Conservation (phyloP, 2,329 filamentous ascomycete species). For the Trichoderma harzianum region DNA sequence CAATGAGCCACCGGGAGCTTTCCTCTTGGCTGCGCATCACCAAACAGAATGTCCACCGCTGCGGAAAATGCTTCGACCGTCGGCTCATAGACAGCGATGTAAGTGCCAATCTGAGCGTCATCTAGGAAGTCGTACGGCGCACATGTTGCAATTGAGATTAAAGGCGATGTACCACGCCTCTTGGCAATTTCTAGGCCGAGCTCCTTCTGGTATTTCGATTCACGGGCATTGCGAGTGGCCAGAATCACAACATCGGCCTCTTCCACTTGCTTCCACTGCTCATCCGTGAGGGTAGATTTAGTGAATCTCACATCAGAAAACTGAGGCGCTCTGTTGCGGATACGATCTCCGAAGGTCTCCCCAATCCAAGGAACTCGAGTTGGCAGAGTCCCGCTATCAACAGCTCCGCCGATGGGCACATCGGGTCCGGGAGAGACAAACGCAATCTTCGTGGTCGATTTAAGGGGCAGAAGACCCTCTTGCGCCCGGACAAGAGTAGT, state of each 20-base stretch:
- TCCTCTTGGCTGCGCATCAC: conserved; percentile 18
- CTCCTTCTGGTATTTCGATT: conserved; percentile 25
- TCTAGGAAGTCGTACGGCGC: conserved; percentile 28
- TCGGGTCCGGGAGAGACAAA: conserved; percentile 27
- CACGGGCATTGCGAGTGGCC: conserved; percentile 27
- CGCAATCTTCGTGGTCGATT: conserved; percentile 20
- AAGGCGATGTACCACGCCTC: conserved; percentile 15
- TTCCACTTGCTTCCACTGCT: conserved; percentile 24
- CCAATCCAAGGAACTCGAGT: conserved; percentile 28
- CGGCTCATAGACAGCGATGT: conserved; percentile 27
- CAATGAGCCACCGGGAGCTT: conserved; percentile 21
- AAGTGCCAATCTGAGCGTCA: conserved; percentile 22
- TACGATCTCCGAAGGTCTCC: conserved; percentile 23
- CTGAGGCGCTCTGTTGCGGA: conserved; percentile 19
- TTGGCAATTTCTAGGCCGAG: conserved; percentile 23
- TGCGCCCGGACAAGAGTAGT: conserved; percentile 24
- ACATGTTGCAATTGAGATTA: conserved; percentile 26
- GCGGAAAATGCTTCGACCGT: conserved; percentile 26
- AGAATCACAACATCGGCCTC: conserved; percentile 25
- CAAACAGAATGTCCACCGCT: conserved; percentile 24
- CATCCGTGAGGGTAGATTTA: conserved; percentile 16
- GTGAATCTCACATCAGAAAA: conserved; percentile 25
- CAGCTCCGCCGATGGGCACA: conserved; percentile 25
- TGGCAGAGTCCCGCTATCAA: conserved; percentile 24
- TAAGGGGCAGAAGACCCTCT: conserved; percentile 21